Conservation (phyloP, 768 basidiomycete species). For the Asterophora parasitica region DNA sequence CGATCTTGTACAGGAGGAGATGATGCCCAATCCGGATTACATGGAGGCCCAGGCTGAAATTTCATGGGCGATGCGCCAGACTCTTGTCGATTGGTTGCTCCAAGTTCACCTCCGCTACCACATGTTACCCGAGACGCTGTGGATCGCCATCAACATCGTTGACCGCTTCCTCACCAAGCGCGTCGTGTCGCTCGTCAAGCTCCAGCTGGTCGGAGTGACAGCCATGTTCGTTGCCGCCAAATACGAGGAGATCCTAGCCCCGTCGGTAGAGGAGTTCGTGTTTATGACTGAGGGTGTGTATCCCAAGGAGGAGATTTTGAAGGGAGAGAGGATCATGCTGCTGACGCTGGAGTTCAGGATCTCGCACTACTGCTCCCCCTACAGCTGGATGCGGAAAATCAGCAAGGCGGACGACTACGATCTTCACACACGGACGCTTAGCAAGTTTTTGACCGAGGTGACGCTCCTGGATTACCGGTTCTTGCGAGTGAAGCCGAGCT, state of each 20-base stretch:
- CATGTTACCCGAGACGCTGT: conserved; percentile 97
- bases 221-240: conserved; percentile 99
- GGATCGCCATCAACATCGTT: conserved; percentile 97
- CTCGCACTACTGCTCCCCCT: conserved; percentile 97
- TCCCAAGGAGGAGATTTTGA: conserved; percentile 92
- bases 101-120: conserved; percentile 98
- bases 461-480: conserved; percentile 92
- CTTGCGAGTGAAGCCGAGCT: conserved; percentile 87
- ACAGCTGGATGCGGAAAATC: conserved; percentile 98
- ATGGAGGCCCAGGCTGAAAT: conserved; percentile 94
- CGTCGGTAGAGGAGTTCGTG: conserved; percentile 96
- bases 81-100: conserved; percentile 95
- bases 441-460: conserved; percentile 97
- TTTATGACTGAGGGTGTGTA: conserved; percentile 97
- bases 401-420: conserved; percentile 99
- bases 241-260: conserved; percentile 98
- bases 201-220: conserved; percentile 95
- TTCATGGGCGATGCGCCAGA: conserved; percentile 91
- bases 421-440: conserved; percentile 92
- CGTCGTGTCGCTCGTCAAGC: conserved; percentile 82
- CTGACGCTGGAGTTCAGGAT: conserved; percentile 93
- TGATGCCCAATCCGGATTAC: conserved; percentile 91
- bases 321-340: conserved; percentile 94
- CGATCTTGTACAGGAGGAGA: conserved; percentile 50
- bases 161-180: conserved; percentile 89